These are phyloP conservation scores for Seiridium cupressi DNA, from an alignment of 2,329 filamentous ascomycete genomes.

Conservation along the genomic window DNA sequence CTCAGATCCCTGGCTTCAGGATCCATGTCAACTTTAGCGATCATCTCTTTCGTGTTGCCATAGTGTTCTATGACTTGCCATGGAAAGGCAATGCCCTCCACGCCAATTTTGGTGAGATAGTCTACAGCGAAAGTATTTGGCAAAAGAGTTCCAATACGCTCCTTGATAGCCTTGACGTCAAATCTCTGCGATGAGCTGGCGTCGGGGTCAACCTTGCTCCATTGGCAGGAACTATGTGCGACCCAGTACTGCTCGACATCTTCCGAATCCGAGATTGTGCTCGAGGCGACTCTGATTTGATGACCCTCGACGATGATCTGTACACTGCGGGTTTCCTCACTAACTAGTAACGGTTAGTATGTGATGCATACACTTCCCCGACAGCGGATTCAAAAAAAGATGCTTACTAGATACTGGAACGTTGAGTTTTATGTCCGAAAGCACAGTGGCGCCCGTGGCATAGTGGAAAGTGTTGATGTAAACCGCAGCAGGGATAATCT, in stretches of 20 bases:
- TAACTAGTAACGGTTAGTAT: neutral
- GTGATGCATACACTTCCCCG: neutral
- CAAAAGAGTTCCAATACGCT: conserved; percentile 25
- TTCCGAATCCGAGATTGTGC: conserved; percentile 14
- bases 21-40: conserved; percentile 34
- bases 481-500: conserved; percentile 41
- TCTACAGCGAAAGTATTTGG: conserved; percentile 32
- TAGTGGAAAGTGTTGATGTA: conserved; percentile 34
- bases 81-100: conserved; percentile 38
- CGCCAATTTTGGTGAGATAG: conserved; percentile 36
- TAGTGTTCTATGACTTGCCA: conserved; percentile 38
- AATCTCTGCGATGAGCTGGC: conserved; percentile 2
- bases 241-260: conserved; percentile 24
- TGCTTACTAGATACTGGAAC: conserved; percentile 31
- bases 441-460: conserved; percentile 24
- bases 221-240: conserved; percentile 26
- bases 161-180: conserved; percentile 23
- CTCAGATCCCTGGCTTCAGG: conserved; percentile 13
- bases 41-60: conserved; percentile 35
- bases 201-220: neutral
- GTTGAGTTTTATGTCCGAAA: conserved; percentile 31
- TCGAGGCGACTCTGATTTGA: conserved; percentile 31
- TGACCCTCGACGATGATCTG: conserved; percentile 32
- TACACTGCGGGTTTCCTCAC: conserved; percentile 25
- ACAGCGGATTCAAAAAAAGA: conserved; percentile 12